Conservation (phyloP, 176 grass and related monocot genomes). For the Aegilops tauschii region DNA sequence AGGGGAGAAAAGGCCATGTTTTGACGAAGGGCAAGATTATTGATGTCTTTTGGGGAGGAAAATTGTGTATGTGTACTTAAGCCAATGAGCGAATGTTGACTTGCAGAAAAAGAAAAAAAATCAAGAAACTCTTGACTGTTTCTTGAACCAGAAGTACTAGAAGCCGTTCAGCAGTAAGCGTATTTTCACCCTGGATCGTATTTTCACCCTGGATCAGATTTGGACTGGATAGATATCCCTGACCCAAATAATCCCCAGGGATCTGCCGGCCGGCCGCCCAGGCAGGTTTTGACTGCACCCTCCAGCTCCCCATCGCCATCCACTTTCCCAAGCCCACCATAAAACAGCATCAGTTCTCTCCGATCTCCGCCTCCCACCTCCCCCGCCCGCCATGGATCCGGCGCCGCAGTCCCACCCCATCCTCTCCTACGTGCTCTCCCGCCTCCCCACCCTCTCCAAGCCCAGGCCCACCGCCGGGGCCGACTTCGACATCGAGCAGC, state of each 20-base stretch:
- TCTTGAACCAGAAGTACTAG: not conserved
- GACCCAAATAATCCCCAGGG: not conserved
- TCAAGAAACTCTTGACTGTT: not conserved
- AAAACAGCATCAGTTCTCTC: slow-evolving; percentile 15
- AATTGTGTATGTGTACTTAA: not conserved
- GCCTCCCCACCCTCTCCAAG: slow-evolving; percentile 55
- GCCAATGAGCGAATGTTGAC: not conserved
- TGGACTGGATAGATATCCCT: too few species aligned
- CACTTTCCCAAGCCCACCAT: not conserved
- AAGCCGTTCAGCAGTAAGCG: not conserved
- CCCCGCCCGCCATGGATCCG: slow-evolving; percentile 61
- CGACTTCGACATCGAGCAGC: slow-evolving; percentile 65
- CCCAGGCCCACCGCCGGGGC: slow-evolving; percentile 10
- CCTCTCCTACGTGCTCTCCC: slow-evolving; percentile 79
- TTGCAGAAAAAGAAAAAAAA: not conserved
- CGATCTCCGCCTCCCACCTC: not conserved
- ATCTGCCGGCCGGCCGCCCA: slow-evolving; percentile 3
- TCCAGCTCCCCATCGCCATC: not conserved
- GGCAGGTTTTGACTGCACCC: too few species aligned
- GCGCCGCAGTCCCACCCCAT: slow-evolving; percentile 75
- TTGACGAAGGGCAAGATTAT: too few species aligned
- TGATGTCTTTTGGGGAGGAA: not conserved
- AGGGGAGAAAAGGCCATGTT: too few species aligned
- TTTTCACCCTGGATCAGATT: not conserved
- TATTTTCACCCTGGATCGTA: not conserved